A percentile compares a stretch with the other conserved stretches of the same genome.
phyloP scores from a whole-genome alignment of 768 basidiomycete species.

The Boletus sp. region DNA sequence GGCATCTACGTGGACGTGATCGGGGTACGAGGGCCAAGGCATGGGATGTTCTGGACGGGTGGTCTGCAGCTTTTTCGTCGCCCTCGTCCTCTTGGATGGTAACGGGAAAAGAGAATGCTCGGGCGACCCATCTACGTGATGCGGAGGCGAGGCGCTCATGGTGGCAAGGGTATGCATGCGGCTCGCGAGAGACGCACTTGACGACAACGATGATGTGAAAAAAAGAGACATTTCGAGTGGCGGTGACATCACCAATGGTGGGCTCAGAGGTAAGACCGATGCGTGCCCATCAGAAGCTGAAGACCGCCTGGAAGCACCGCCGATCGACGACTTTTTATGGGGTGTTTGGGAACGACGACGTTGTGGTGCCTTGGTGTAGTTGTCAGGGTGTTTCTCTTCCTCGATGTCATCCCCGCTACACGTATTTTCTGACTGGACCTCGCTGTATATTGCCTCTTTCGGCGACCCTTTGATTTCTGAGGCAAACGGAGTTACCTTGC shows the following conservation, averaged over 20 bases:
- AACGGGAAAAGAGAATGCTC: constrained; percentile 14
- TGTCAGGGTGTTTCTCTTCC: constrained; percentile 3
- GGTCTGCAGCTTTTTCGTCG: constrained; percentile 3
- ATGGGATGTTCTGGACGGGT: constrained; percentile 12
- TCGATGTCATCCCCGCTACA: not conserved
- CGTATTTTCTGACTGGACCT: not conserved
- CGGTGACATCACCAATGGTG: constrained; percentile 55
- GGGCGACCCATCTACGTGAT: not conserved
- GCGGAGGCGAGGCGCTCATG: not conserved
- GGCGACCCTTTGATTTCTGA: not conserved
- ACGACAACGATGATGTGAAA: constrained; percentile 38
- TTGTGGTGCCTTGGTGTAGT: constrained; percentile 18
- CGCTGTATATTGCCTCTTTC: not conserved
- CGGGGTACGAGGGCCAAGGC: constrained; percentile 26
- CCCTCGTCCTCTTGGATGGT: constrained; percentile 13
- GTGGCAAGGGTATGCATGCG: not conserved
- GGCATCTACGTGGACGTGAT: not conserved
- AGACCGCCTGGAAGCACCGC: constrained; percentile 5
- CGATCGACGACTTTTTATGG: not conserved
- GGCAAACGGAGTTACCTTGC: constrained; percentile 12
- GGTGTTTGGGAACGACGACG: constrained; percentile 11
- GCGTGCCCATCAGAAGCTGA: constrained; percentile 31
- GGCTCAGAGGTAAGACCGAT: constrained; percentile 52
- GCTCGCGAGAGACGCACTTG: constrained; percentile 16
- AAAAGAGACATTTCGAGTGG: constrained; percentile 55